Evolutionary conservation across 2,329 filamentous ascomycete species (phyloP).

Genomic region (Paecilomyces sp.): DNA sequence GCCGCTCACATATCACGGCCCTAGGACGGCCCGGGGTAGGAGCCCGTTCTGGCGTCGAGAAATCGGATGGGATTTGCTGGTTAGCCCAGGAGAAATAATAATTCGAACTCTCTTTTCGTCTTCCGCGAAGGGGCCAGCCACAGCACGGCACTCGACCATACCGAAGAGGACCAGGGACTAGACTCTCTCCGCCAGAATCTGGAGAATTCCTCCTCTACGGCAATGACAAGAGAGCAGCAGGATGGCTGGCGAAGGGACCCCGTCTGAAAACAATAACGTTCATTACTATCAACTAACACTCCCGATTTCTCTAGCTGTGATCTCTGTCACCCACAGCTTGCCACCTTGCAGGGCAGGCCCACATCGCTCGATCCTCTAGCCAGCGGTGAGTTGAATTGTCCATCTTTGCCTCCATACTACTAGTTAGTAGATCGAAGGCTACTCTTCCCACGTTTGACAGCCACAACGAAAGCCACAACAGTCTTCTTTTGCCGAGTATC

Average conservation of each 20-base stretch:
- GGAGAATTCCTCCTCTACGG: not conserved
- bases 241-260: too few species aligned
- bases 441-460: not conserved
- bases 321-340: not conserved
- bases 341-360: not conserved
- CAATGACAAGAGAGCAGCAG: not conserved
- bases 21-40: not conserved
- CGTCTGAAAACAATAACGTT: not conserved
- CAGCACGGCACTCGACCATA: not conserved
- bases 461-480: not conserved
- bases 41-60: not conserved
- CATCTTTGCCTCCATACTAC: not conserved
- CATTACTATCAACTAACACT: not conserved
- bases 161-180: not conserved
- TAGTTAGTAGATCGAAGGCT: too few species aligned
- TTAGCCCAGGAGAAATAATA: not conserved
- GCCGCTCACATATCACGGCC: not conserved
- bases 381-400: not conserved
- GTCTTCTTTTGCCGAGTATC: too few species aligned
- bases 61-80: not conserved
- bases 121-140: not conserved
- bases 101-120: not conserved
- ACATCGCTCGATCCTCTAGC: not conserved
- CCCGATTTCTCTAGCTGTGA: not conserved
- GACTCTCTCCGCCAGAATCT: not conserved